Evolutionary conservation across 495 filamentous ascomycete genomes (phyloP).

Genomic region (Lasiosphaeria ovina): DNA sequence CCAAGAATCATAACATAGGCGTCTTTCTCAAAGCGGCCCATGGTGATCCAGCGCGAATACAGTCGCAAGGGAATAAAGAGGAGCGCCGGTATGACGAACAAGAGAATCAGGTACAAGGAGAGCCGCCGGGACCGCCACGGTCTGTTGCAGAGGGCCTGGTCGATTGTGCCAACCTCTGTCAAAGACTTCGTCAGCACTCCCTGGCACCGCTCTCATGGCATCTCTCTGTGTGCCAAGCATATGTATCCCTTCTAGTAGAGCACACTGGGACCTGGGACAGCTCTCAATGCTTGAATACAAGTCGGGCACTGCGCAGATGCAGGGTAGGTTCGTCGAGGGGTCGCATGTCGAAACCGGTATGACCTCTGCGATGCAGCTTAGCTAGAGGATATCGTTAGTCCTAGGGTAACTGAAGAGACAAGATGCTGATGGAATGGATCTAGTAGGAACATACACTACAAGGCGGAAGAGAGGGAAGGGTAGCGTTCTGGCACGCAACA

Average conservation of each 20-base stretch:
- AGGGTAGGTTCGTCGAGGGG: neutral
- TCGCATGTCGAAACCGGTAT: neutral
- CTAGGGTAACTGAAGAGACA: neutral
- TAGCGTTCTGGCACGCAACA: too few species aligned
- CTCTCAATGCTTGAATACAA: neutral
- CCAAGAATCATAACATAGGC: neutral
- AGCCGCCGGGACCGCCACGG: too few species aligned
- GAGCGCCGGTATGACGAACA: neutral
- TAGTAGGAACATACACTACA: neutral
- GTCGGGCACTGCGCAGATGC: neutral
- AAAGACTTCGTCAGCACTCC: too few species aligned
- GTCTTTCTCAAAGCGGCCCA: neutral
- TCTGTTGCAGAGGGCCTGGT: neutral
- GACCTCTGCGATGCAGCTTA: neutral
- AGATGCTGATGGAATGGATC: neutral
- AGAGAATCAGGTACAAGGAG: neutral
- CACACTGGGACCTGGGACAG: neutral
- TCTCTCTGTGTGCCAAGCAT: neutral
- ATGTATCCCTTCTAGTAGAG: neutral
- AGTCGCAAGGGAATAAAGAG: neutral
- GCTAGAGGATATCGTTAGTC: neutral
- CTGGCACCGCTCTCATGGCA: too few species aligned
- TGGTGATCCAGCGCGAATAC: neutral
- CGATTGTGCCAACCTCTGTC: neutral
- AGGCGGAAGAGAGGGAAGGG: neutral